phyloP scores from a whole-genome alignment of 495 filamentous ascomycete genomes.

The Chlorociboria aeruginascens region DNA sequence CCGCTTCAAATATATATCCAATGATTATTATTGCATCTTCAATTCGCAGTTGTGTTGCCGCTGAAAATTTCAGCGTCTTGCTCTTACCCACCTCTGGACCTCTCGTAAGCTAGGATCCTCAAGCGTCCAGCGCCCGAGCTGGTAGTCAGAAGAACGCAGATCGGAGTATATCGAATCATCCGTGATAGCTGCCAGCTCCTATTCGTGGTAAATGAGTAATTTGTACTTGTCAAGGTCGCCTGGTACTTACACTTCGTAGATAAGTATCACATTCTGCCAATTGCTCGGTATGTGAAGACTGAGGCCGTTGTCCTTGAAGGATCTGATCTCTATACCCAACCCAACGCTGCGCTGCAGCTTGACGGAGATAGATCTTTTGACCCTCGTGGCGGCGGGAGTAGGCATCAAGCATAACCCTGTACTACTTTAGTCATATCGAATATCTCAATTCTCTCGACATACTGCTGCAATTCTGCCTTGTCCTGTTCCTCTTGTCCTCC shows the following conservation, averaged over 20 bases:
- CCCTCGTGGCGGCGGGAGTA: constrained; percentile 70
- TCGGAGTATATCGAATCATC: constrained; percentile 55
- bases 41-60: not conserved
- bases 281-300: constrained; percentile 41
- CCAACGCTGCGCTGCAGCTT: constrained; percentile 70
- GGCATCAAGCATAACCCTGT: constrained; percentile 67
- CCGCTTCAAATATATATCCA: no score
- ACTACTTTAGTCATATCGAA: not conserved
- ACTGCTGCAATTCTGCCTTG: constrained; percentile 69
- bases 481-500: constrained; percentile 53
- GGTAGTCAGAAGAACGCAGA: constrained; percentile 49
- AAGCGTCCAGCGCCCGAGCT: constrained; percentile 59
- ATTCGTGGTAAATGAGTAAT: not conserved
- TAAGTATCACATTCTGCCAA: constrained; percentile 47
- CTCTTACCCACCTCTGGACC: constrained; percentile 38
- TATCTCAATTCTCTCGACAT: constrained; percentile 16
- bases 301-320: constrained; percentile 51
- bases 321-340: constrained; percentile 56
- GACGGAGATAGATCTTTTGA: constrained; percentile 74
- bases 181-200: constrained; percentile 59
- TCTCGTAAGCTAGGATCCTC: constrained; percentile 52
- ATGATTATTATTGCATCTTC: no score
- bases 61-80: constrained; percentile 21
- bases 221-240: not conserved
- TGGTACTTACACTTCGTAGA: constrained; percentile 45